Evolutionary conservation across 2,329 filamentous ascomycete genomes (phyloP).

Genomic region (Hortaea sp.): DNA sequence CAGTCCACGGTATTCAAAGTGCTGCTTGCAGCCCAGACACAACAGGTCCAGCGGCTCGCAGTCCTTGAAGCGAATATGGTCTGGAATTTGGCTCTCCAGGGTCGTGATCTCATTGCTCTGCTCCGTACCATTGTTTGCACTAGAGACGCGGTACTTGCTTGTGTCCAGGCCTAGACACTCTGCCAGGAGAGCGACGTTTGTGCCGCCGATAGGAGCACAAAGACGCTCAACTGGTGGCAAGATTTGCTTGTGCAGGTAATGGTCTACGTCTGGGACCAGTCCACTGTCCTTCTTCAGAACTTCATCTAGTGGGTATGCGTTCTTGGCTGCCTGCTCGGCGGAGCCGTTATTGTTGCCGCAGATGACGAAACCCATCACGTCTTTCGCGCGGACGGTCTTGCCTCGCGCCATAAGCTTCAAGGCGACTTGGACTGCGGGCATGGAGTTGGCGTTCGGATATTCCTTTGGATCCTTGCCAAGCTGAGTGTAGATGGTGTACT

Average conservation of each 20-base stretch:
- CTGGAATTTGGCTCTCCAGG: conserved; percentile 87
- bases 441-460: conserved; percentile 86
- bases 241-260: conserved; percentile 96
- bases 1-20: conserved; percentile 68
- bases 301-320: conserved; percentile 79
- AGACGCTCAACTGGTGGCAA: conserved; percentile 96
- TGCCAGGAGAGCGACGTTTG: conserved; percentile 78
- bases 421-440: conserved; percentile 96
- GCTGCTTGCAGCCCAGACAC: conserved; percentile 69
- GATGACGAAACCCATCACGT: conserved; percentile 94
- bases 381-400: conserved; percentile 80
- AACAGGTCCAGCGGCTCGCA: conserved; percentile 66
- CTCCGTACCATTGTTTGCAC: conserved; percentile 40
- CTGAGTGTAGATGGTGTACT: conserved; percentile 97
- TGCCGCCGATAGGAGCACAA: conserved; percentile 89
- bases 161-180: conserved; percentile 90
- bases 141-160: conserved; percentile 68
- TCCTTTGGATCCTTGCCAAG: conserved; percentile 88
- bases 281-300: conserved; percentile 66
- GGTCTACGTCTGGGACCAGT: conserved; percentile 85
- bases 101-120: conserved; percentile 68
- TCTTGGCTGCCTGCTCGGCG: conserved; percentile 66
- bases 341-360: conserved; percentile 58
- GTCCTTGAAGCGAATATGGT: conserved; percentile 78
- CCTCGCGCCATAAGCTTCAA: conserved; percentile 78